These are phyloP conservation scores for Pseudogymnoascus sp. DNA, from an alignment of 2,329 filamentous ascomycete genomes.

Conservation along the genomic window DNA sequence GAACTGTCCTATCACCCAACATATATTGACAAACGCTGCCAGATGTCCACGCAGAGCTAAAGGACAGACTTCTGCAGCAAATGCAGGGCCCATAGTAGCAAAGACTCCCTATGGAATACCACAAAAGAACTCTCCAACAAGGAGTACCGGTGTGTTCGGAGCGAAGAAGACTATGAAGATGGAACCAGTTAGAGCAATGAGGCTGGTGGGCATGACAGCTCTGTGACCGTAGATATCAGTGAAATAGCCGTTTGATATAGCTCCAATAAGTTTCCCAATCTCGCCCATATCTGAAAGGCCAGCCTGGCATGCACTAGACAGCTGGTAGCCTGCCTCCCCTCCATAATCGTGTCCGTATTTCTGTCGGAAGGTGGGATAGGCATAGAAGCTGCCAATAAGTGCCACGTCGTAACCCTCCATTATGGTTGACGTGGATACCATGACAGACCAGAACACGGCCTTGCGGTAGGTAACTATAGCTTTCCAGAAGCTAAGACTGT, in stretches of 20 bases:
- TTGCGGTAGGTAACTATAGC: constrained; percentile 42
- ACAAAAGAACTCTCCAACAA: constrained; percentile 37
- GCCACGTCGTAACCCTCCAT: constrained; percentile 33
- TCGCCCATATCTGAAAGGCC: constrained; percentile 31
- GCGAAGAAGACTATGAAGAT: constrained; percentile 40
- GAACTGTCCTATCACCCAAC: constrained; percentile 39
- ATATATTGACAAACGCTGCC: constrained; percentile 42
- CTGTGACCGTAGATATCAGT: constrained; percentile 40
- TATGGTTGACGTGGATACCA: constrained; percentile 30
- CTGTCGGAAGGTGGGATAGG: constrained; percentile 22
- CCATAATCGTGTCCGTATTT: constrained; percentile 22
- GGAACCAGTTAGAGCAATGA: constrained; percentile 34
- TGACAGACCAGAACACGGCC: constrained; percentile 32
- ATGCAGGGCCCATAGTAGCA: constrained; percentile 30
- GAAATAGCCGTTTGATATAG: constrained; percentile 34
- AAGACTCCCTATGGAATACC: constrained; percentile 42
- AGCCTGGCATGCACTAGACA: constrained; percentile 35
- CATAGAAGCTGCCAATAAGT: constrained; percentile 28
- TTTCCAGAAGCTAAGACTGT: constrained; percentile 37
- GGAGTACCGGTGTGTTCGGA: constrained; percentile 34
- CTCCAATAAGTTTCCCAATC: constrained; percentile 34
- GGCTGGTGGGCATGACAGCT: constrained; percentile 35
- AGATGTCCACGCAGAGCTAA: constrained; percentile 42
- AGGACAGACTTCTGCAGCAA: constrained; percentile 39
- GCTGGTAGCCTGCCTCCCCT: constrained; percentile 27